These are phyloP conservation scores for Pulveroboletus sp. DNA, from an alignment of 1,284 basidiomycete species.

Conservation along the genomic window DNA sequence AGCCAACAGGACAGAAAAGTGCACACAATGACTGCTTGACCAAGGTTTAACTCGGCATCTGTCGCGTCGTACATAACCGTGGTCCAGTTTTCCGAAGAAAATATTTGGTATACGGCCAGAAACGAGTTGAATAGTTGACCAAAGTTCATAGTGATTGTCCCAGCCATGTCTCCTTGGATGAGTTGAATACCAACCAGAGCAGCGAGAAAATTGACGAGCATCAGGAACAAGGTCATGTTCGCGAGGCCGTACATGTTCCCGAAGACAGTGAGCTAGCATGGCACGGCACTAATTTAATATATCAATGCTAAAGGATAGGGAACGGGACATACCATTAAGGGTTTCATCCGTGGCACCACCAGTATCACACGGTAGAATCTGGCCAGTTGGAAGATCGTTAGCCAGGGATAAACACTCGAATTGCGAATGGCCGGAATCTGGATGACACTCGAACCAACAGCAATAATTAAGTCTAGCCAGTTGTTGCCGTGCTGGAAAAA, in stretches of 20 bases:
- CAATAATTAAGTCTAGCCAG: slow-evolving; percentile 81
- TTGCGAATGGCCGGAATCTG: slow-evolving; percentile 81
- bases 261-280: slow-evolving; percentile 75
- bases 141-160: slow-evolving; percentile 71
- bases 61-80: slow-evolving; percentile 75
- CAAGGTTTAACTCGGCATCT: slow-evolving; percentile 60
- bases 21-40: slow-evolving; percentile 75
- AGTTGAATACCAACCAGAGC: slow-evolving; percentile 80
- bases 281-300: slow-evolving; percentile 13
- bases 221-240: slow-evolving; percentile 93
- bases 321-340: slow-evolving; percentile 59
- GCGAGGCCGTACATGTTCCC: slow-evolving; percentile 90
- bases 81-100: slow-evolving; percentile 97
- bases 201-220: slow-evolving; percentile 87
- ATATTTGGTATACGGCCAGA: slow-evolving; percentile 88
- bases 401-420: slow-evolving; percentile 81
- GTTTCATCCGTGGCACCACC: slow-evolving; percentile 83
- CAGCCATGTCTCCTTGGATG: slow-evolving; percentile 76
- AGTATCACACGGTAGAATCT: slow-evolving; percentile 95
- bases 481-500: slow-evolving; percentile 79
- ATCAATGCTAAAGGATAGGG: neutral
- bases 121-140: slow-evolving; percentile 90
- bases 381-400: slow-evolving; percentile 86
- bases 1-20: slow-evolving; percentile 87
- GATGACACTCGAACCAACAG: slow-evolving; percentile 77